Base-by-base conservation (phyloP, 768 basidiomycete genomes). In the Amanita subjunquillea region DNA sequence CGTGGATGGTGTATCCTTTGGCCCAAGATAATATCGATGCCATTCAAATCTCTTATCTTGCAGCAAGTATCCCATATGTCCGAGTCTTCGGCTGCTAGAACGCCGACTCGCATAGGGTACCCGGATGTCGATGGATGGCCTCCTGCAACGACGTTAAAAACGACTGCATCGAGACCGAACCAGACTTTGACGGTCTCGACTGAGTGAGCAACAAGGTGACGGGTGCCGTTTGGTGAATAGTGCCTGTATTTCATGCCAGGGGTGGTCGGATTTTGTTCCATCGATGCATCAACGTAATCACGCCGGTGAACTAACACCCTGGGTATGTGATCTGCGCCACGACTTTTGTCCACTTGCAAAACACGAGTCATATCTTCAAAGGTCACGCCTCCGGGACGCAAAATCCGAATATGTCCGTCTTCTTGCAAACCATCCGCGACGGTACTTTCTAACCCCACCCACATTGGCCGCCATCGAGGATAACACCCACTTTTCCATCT, bases 241-340 rank as follows among this genome's bases (percentile, higher is more conserved):
- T 99, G 96, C 48, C 86, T 80, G 66, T 99, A 99, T 69, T 99
- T 99, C 94, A 97, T 96, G 30, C 96, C 96, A 2, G 96, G 96
- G 0, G 96, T 98, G 6, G 91, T 92, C 7, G 96, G 96, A 0
- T 83, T 78, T 37, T 73, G 72, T 64, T 91, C 89, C 53, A 87
- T 71, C n/a, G 65, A 66, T 37, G 78, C 72, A 60, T 88, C 87
- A 30, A 69, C 59, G 61, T 83, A 94, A 65, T 95, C 90, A 10
- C 89, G 79, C 49, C 77, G 74, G 63, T 91, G 86, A 10, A 92
- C 89, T 50, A 92, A 72, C 27, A 91, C 85, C 13, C 67, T 70
- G 2, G 84, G 83, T n/a, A 71, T 61, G 9, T 50, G 54, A 41
- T 57, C 51, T 8, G 30, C 8, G 9, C 30, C 30, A 29, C 65